A percentile compares a stretch with the other conserved stretches of the same genome.
Evolutionary conservation across 495 filamentous ascomycete species (phyloP).

Genomic region (Schizothecium vesticola): DNA sequence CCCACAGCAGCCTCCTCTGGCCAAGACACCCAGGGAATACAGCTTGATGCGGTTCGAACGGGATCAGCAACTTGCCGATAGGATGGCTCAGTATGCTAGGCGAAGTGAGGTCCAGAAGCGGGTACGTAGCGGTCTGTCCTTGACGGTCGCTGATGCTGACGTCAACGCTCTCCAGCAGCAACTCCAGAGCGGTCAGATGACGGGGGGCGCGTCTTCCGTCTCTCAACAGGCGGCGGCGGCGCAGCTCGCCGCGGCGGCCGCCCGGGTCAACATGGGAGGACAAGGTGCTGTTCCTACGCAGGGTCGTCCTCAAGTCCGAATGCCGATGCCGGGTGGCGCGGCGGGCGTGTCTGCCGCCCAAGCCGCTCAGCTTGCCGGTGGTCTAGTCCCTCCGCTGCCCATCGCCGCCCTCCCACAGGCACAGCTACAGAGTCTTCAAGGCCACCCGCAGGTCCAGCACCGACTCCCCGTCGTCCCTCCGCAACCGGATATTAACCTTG

Average conservation of each 20-base stretch:
- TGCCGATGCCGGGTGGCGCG: constrained; percentile 38
- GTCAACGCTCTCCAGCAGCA: constrained; percentile 29
- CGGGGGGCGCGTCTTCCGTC: neutral
- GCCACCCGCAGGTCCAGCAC: constrained; percentile 40
- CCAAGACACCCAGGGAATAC: constrained; percentile 77
- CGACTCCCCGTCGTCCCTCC: constrained; percentile 59
- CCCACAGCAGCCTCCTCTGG: constrained; percentile 44
- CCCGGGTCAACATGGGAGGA: constrained; percentile 31
- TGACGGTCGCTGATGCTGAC: constrained; percentile 7
- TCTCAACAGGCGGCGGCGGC: constrained; percentile 17
- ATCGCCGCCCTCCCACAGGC: constrained; percentile 68
- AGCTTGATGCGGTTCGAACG: constrained; percentile 81
- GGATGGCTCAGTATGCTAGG: constrained; percentile 61
- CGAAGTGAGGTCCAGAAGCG: constrained; percentile 52
- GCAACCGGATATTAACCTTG: constrained; percentile 53
- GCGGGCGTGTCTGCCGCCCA: constrained; percentile 36
- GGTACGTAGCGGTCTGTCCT: constrained; percentile 40
- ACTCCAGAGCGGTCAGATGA: neutral
- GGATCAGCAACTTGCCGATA: constrained; percentile 71
- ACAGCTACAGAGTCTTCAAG: constrained; percentile 60
- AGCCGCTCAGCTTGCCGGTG: constrained; percentile 38
- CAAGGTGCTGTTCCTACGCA: constrained; percentile 35
- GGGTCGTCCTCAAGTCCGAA: constrained; percentile 29
- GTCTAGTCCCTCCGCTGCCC: constrained; percentile 51
- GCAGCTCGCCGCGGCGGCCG: constrained; percentile 38